Base-by-base conservation (phyloP, 176 grass and related monocot genomes). In the Eragrostis curvula region DNA sequence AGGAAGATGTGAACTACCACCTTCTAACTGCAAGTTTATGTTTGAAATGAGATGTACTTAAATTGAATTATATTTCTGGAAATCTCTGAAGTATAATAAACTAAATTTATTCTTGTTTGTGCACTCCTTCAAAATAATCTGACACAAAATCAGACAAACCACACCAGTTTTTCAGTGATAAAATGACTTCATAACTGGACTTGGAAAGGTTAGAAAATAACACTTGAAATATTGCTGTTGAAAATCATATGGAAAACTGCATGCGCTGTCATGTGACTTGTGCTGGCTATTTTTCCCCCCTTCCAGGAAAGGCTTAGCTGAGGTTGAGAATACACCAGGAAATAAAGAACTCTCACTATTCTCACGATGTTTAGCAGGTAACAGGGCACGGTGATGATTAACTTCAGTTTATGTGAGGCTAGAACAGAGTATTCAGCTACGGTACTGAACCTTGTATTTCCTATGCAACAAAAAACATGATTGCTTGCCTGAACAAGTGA, bases 401-500 rank as follows among this genome's bases (percentile, higher is more conserved):
- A 40, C n/a, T 84, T 41, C 51, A 58, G 8, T n/a, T 48, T 47
- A 75, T 36, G 48, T 44, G 13, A 42, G 15, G 40, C 14, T 25
- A 18, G 47, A 68, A 30, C 17, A 67, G 5, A 41, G 8, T 25
- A 41, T 68, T 18, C 45, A 23, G 62, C 42, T 64, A 60, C 40
- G 83, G 25, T 73, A 84, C 69, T 32, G 28, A 60, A 79, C 49
- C 16, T 24, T 84, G 61, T 45, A 51, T 55, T 52, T 46, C 12
- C 27, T 59, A 24, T 20, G 60, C 23, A 68, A 51, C 5, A 77
- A 27, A 65, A 73, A 42, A 62, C 13, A 80, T 3, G 3, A 61
- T 70, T 43, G 39, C 52, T 86, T 85, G 90, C 96, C 90, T 98
- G 96, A 60, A 98, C 88, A 93, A 98, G 90, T 43, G 96, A 95